phyloP scores from a whole-genome alignment of 2,329 filamentous ascomycete genomes.

The Xylariaceae sp. region DNA sequence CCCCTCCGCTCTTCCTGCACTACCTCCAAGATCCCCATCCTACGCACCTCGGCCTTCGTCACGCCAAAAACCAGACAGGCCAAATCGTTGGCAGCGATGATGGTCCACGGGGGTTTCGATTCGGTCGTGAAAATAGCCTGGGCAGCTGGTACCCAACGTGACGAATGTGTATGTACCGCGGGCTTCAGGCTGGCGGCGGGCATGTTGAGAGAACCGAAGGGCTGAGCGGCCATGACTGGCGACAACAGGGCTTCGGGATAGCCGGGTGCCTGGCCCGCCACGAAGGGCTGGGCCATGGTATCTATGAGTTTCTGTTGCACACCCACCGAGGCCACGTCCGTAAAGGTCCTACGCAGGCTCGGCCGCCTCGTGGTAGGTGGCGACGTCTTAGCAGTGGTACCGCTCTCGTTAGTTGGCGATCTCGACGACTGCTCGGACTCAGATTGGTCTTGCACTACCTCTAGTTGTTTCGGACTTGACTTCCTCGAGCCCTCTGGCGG shows the following conservation, averaged over 20 bases:
- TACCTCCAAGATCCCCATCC: slow-evolving; percentile 90
- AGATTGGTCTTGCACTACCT: slow-evolving; percentile 14
- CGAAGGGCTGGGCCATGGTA: slow-evolving; percentile 74
- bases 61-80: slow-evolving; percentile 98
- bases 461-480: slow-evolving; percentile 9
- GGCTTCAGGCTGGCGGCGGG: slow-evolving; percentile 45
- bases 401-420: slow-evolving; percentile 49
- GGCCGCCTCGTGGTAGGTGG: slow-evolving; percentile 53
- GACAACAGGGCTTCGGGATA: slow-evolving; percentile 33
- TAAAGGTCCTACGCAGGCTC: slow-evolving; percentile 77
- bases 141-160: slow-evolving; percentile 80
- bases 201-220: slow-evolving; percentile 33
- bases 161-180: slow-evolving; percentile 77
- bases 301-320: slow-evolving; percentile 81
- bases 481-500: slow-evolving; percentile 7
- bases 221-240: slow-evolving; percentile 33
- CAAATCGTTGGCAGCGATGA: slow-evolving; percentile 90
- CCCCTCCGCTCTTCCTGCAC: slow-evolving; percentile 81
- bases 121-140: slow-evolving; percentile 99
- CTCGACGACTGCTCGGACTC: slow-evolving; percentile 44
- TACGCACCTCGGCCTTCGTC: slow-evolving; percentile 88
- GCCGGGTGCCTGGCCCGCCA: slow-evolving; percentile 36
- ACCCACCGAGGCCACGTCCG: slow-evolving; percentile 67
- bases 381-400: slow-evolving; percentile 42
- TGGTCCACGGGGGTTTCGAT: slow-evolving; percentile 83